phyloP scores from a whole-genome alignment of 208 protist species.

The Trypanosoma lewisi region DNA sequence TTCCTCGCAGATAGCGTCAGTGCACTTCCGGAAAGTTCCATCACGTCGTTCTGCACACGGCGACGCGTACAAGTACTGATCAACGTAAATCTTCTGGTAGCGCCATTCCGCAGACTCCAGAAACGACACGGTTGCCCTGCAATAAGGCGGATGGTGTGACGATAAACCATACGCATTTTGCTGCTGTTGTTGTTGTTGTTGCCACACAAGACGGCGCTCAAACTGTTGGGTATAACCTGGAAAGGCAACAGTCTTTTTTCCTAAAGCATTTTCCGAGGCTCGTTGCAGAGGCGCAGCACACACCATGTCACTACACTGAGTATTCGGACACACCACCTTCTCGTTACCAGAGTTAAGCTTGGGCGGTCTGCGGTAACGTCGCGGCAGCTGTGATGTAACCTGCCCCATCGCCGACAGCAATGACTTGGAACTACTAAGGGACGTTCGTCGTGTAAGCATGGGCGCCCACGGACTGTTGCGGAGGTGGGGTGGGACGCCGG shows the following conservation, averaged over 20 bases:
- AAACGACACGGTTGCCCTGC: conserved; percentile 51
- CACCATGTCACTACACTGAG: background rate
- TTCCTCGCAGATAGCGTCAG: conserved; percentile 22
- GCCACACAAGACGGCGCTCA: conserved; percentile 12
- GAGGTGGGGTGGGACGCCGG: conserved; percentile 19
- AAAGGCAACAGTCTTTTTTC: background rate
- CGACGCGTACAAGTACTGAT: conserved; percentile 36
- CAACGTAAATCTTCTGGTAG: conserved; percentile 73
- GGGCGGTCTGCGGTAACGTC: background rate
- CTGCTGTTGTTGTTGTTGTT: conserved; percentile 9
- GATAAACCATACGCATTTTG: conserved; percentile 7
- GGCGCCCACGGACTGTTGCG: conserved; percentile 11
- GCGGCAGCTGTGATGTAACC: background rate
- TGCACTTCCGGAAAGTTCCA: conserved; percentile 14
- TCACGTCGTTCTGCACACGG: background rate
- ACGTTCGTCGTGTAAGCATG: conserved; percentile 7
- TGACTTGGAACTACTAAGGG: background rate
- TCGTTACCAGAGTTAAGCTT: background rate
- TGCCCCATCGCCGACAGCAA: background rate
- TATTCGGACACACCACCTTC: background rate
- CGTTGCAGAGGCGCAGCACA: background rate
- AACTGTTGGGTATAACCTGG: conserved; percentile 18
- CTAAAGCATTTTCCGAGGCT: background rate
- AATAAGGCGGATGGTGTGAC: conserved; percentile 28
- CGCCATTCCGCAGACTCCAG: conserved; percentile 66